Evolutionary conservation across 163 green algal species (phyloP), one percentile per base, ranked within the genome.

Genomic region (Prototheca wickerhamii): DNA sequence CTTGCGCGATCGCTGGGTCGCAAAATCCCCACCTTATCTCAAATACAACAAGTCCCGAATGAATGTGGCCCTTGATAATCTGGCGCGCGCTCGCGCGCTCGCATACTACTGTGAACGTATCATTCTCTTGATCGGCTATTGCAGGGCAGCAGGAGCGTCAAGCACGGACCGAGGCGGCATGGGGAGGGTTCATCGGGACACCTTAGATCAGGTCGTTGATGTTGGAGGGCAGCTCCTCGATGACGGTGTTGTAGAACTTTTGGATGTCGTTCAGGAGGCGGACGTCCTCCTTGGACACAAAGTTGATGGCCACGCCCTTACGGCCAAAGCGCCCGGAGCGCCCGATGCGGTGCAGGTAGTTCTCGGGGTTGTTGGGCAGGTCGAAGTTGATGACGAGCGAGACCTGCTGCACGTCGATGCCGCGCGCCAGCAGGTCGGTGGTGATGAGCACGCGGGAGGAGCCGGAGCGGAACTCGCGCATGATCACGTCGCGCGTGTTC

Each of bases 291-390:
- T 85, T 85, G 63, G 84, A 92, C 46, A 98, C 92, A 70, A 99
- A 99, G 89, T 99, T 99, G 86, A 99, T 99, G 70, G 94, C 92
- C 52, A 99, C 94, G 79, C 94, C 94, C 89, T 99, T 99, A 69
- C 94, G 87, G 25, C 93, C 94, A 70, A 98, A 99, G 66, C 93
- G 91, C 8, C 94, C 94, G 42, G 83, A 95, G 61, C 92, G 88
- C 68, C 93, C 94, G 72, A 99, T 98, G 67, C 94, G 87, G 84
- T 98, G 93, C 63, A 98, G 86, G 87, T 99, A 98, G 86, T 98
- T 98, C 81, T 98, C 92, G 12, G 93, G 93, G 85, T 99, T 94
- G 33, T 89, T 95, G 43, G 93, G 93, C 71, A 98, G 88, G 77
- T 99, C 94, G 71, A 93, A 99, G 85, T 98, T 99, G 84, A 99